Evolutionary conservation across 495 filamentous ascomycete species (phyloP), one percentile per base, ranked within the genome.

Genomic region (Neurospora sp.): DNA sequence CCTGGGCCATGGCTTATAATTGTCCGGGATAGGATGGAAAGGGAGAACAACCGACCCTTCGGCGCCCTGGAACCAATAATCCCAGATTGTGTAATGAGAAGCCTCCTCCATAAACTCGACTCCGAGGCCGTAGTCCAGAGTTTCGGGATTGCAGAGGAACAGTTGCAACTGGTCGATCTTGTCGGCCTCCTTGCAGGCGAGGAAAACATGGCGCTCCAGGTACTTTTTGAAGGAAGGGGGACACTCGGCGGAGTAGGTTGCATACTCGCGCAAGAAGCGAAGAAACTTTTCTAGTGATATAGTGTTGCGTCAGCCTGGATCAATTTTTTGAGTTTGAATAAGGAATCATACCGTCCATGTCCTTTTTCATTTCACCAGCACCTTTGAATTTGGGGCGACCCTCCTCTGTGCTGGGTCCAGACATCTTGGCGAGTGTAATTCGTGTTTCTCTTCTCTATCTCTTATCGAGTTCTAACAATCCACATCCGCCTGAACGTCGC

Each of bases 211-310:
- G 0, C 73, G 69, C 39, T 69, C 42, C 8, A 77, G 40, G 40
- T 65, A 76, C 3, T 35, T 72, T 39, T 65, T 73, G 48, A 76
- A 72, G 8, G 53, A 22, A n/a, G 40, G 61, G 27, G 69, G 69
- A 20, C 74, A 76, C 40, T 77, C 76, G 2, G 45, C 10, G 39
- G 70, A 41, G 27, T 70, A 42, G 8, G 40, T 68, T 10, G 75
- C 70, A 40, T 78, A 78, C 5, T 65, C 40, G 35, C 70, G 42
- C 22, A 76, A 61, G 40, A 72, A 74, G 2, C 69, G 9, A 3
- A 76, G 31, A 22, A 78, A 74, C 1, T 12, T 38, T 3, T 40
- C 72, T 69, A 31, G 44, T 39, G 8, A 65, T 31, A 18, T 27
- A 35, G 31, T 65, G 27, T 16, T 59, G 5, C 3, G 53, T 65